Conservation (phyloP, 371 early-diverging fungal species). For the Lichtheimia corymbifera region DNA sequence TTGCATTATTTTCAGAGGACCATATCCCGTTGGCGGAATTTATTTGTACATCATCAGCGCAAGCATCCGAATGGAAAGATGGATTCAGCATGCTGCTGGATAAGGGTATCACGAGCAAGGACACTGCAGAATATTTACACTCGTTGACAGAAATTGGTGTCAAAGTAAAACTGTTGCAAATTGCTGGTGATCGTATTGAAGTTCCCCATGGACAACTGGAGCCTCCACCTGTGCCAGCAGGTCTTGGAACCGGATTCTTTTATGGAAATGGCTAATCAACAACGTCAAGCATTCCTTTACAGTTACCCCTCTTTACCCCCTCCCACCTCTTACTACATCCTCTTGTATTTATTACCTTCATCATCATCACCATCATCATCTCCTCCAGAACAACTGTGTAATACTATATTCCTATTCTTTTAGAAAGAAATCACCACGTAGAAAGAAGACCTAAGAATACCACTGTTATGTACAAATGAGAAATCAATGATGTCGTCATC, state of each 20-base stretch:
- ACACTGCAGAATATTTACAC: constrained; percentile 64
- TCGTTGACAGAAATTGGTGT: constrained; percentile 72
- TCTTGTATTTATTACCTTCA: too few species aligned
- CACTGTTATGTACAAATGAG: too few species aligned
- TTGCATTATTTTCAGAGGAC: constrained; percentile 53
- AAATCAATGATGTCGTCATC: too few species aligned
- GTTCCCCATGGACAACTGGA: constrained; percentile 52
- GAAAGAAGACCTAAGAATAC: too few species aligned
- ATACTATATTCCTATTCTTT: too few species aligned
- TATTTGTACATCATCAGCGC: constrained; percentile 47
- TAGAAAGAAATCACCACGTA: too few species aligned
- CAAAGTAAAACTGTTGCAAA: constrained; percentile 65
- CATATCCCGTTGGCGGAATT: constrained; percentile 59
- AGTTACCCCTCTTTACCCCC: neutral
- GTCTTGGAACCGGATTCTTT: constrained; percentile 44
- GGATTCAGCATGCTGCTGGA: constrained; percentile 76
- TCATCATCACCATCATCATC: too few species aligned
- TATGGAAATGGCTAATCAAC: constrained; percentile 14
- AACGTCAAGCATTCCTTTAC: constrained; percentile 9
- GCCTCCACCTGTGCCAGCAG: constrained; percentile 44
- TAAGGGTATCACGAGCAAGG: constrained; percentile 63
- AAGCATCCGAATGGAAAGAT: constrained; percentile 80
- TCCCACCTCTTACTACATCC: too few species aligned
- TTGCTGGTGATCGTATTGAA: constrained; percentile 68
- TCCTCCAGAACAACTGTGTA: too few species aligned